Percentiles rank a stretch among this genome's conserved stretches.
Conservation (phyloP, 129 eudicot species). For the Centella asiatica region DNA sequence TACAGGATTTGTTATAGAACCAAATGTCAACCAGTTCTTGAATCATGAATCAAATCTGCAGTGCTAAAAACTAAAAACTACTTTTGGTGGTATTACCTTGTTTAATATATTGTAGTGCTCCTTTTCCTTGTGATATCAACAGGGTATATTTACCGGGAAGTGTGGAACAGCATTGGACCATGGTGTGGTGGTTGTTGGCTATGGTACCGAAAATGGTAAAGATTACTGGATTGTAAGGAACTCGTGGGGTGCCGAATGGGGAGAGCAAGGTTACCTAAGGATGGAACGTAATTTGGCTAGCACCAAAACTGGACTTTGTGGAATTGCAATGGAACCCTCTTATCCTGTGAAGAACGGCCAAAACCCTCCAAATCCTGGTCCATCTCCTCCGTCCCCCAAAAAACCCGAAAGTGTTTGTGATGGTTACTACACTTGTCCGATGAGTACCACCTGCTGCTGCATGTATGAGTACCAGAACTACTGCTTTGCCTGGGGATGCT, state of each 20-base stretch:
- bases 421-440: constrained; percentile 40
- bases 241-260: constrained; percentile 91
- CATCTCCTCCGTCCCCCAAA: constrained; percentile 55
- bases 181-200: constrained; percentile 94
- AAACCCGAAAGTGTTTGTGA: constrained; percentile 42
- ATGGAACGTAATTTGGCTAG: constrained; percentile 49
- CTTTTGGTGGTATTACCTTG: background rate
- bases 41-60: no score
- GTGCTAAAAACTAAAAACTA: no score
- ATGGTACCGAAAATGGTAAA: constrained; percentile 61
- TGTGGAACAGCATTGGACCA: constrained; percentile 77
- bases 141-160: constrained; percentile 66
- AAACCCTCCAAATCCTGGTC: constrained; percentile 20
- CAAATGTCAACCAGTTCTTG: no score
- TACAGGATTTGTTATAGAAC: no score
- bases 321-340: constrained; percentile 66
- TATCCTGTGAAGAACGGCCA: constrained; percentile 55
- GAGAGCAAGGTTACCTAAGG: constrained; percentile 66
- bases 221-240: constrained; percentile 90
- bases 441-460: constrained; percentile 69
- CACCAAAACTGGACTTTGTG: constrained; percentile 53
- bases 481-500: constrained; percentile 75
- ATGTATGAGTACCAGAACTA: constrained; percentile 28
- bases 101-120: background rate
- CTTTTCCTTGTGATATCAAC: background rate